Base-by-base conservation (phyloP, 805 yeast species). In the Starmera dryadoides region DNA sequence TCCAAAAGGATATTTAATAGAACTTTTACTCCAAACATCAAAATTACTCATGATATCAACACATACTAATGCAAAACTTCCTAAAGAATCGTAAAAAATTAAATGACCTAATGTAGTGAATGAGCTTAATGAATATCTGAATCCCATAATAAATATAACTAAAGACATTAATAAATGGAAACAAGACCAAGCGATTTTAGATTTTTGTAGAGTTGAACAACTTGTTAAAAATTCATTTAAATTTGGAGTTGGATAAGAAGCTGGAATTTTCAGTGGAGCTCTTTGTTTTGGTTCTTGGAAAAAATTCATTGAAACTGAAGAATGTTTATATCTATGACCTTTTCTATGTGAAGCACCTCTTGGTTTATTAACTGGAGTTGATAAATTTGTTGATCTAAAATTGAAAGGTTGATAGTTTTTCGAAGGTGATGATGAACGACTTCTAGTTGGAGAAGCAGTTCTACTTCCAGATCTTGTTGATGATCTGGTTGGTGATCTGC, bases 311-410 rank as follows among this genome's bases (percentile, higher is more conserved):
- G 96, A 87, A 6, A 91, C 96, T 8, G 96, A 88, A 3, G 97
- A 88, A 60, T 91, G 98, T 58, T 91, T 91, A 58, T 91, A 91
- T 49, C 91, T 75, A 60, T 91, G 98, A 6, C 98, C 98, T 49
- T 89, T 79, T 68, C 98, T 79, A 51, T 79, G 86, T 0, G 84
- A 79, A 1, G 87, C 76, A 52, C 66, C 55, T n/a, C 58, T 52
- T 37, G 55, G 53, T 26, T 65, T 72, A 11, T 64, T 59, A 23
- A 45, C 43, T 10, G 56, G 49, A 20, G 38, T 56, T 9, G 43
- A 58, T 40, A 63, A 49, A 44, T 65, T 72, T 42, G 75, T 73
- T 8, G 83, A 72, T 46, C 75, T 69, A 64, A 81, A 83, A 50
- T 79, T 79, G 66, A 83, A 83, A 1, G 89, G 89, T 42, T 48